Base-by-base conservation (phyloP, 768 basidiomycete species). In the Dioszegia aurantiaca region DNA sequence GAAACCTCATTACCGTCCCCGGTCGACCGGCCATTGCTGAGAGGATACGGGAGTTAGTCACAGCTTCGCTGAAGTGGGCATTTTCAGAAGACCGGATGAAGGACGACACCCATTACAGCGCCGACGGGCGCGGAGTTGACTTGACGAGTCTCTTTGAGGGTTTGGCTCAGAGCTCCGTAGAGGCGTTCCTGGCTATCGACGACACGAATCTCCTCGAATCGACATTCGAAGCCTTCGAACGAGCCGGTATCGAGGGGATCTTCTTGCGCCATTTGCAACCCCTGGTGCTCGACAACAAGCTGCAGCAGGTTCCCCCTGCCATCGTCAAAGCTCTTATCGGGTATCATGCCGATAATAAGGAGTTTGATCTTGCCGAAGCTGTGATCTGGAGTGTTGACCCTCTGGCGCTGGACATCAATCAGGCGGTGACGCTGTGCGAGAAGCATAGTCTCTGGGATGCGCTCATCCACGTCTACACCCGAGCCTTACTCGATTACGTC, bases 331-430 rank as follows among this genome's bases (percentile, higher is more conserved):
- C 84, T 55, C 79, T 99, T 24, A 82, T 98, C 48, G 82, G 83
- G 1, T 77, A 89, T 41, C 89, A 95, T 67, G 88, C 87, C 44
- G 83, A 85, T 30, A 81, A 84, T 42, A 80, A 80, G 12, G 83
- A 85, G 33, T 84, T 86, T 8, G 87, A 89, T 47, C 80, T 85
- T 2, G 89, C 87, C 1, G 93, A 99, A 75, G 83, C 84, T 28
- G 80, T 97, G 56, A 94, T 99, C 55, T 97, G 92, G 91, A 90
- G 94, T 72, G 90, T 97, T 63, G 89, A 95, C 65, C 91, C 94
- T 0, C 78, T 83, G 1, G 89, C 86, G 65, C 78, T 99, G 59
- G 95, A 99, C 70, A 86, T 97, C 77, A 89, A 97, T 69, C 94
- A 97, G 77, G 87, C 87, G 4, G 87, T 97, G 63, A 81, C 77